Evolutionary conservation across 129 eudicot genomes (phyloP).

Genomic region (Saussurea involucrata): DNA sequence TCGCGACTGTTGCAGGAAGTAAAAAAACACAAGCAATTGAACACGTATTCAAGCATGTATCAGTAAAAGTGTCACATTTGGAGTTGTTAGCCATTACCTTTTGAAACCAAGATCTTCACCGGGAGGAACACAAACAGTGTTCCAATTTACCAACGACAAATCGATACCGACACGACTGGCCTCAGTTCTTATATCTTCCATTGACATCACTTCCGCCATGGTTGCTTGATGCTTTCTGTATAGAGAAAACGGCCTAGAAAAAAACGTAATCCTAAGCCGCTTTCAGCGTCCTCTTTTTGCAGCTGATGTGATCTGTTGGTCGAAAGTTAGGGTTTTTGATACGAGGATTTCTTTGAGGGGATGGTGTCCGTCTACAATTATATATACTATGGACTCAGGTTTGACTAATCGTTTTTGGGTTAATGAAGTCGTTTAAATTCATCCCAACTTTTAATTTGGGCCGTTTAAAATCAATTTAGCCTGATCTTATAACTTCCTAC

Average conservation of each 20-base stretch:
- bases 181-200: conserved; percentile 45
- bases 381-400: too few species aligned
- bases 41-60: background rate
- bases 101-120: conserved; percentile 47
- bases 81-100: conserved; percentile 28
- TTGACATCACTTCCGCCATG: conserved; percentile 53
- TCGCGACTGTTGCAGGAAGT: background rate
- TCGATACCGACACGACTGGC: conserved; percentile 50
- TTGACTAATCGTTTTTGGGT: too few species aligned
- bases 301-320: background rate
- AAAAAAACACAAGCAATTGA: background rate
- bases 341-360: background rate
- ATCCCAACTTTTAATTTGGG: too few species aligned
- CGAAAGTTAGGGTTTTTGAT: conserved; percentile 12
- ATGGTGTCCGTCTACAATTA: background rate
- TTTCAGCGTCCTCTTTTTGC: background rate
- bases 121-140: conserved; percentile 49
- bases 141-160: conserved; percentile 41
- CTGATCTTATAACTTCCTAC: too few species aligned
- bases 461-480: too few species aligned
- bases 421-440: too few species aligned
- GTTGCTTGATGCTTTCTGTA: background rate
- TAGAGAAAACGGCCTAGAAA: conserved; percentile 2
- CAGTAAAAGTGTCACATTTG: too few species aligned
- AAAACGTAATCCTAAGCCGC: background rate